Evolutionary conservation across 2,329 filamentous ascomycete genomes (phyloP).

Genomic region (Cercospora sp.): DNA sequence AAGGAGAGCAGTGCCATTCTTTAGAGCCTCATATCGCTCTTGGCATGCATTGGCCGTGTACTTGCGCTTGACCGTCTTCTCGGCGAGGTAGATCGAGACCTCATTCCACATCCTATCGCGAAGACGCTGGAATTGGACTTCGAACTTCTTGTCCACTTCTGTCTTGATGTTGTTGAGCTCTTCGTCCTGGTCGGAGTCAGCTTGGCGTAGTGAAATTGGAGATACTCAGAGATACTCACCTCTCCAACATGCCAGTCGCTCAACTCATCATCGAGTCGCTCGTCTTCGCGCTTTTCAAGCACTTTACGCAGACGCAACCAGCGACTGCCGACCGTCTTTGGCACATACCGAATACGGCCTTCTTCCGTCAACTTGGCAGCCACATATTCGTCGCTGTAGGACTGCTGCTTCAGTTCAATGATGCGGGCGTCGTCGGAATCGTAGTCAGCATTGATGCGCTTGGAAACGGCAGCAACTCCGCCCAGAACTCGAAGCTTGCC

Average conservation of each 20-base stretch:
- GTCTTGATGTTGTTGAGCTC: slow-evolving; percentile 45
- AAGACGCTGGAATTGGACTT: slow-evolving; percentile 43
- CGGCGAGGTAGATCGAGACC: slow-evolving; percentile 42
- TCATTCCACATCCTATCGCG: slow-evolving; percentile 47
- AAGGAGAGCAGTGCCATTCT: slow-evolving; percentile 46
- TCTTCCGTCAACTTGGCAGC: slow-evolving; percentile 45
- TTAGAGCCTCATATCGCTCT: slow-evolving; percentile 45
- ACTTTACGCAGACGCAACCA: slow-evolving; percentile 48
- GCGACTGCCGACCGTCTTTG: slow-evolving; percentile 51
- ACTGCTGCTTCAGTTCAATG: slow-evolving; percentile 45
- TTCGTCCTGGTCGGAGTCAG: slow-evolving; percentile 42
- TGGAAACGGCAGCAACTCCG: slow-evolving; percentile 44
- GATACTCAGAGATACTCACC: slow-evolving; percentile 36
- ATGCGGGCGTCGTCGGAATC: slow-evolving; percentile 52
- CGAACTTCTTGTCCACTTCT: slow-evolving; percentile 46
- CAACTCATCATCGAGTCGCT: slow-evolving; percentile 48
- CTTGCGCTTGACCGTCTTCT: slow-evolving; percentile 38
- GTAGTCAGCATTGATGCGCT: slow-evolving; percentile 46
- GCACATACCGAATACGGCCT: slow-evolving; percentile 46
- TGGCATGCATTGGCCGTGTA: slow-evolving; percentile 51
- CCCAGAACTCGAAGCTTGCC: slow-evolving; percentile 40
- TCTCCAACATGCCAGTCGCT: slow-evolving; percentile 54
- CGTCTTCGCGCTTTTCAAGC: slow-evolving; percentile 47
- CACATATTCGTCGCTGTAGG: slow-evolving; percentile 48
- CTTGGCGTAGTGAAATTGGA: slow-evolving; percentile 6